These are phyloP conservation scores for Nyssa sinensis DNA, from an alignment of 148 eudicot species.

Conservation along the genomic window DNA sequence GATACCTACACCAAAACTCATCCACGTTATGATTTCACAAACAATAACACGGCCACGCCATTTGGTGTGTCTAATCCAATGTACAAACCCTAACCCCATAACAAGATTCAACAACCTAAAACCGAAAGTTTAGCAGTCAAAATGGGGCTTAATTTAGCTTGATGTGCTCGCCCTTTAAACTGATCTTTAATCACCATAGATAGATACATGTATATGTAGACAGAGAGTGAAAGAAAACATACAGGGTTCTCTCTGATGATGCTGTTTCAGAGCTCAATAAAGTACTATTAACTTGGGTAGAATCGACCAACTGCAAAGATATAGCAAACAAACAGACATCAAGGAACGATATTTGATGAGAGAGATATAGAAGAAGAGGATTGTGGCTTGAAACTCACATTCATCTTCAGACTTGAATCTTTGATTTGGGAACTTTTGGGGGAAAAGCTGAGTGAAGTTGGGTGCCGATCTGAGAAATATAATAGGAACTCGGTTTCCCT, in stretches of 20 bases:
- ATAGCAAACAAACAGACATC: background rate
- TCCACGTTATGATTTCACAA: background rate
- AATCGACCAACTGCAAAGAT: background rate
- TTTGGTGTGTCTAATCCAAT: too few species aligned
- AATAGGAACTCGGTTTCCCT: background rate
- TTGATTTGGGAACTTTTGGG: background rate
- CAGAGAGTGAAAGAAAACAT: background rate
- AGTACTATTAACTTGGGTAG: background rate
- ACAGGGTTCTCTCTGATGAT: background rate
- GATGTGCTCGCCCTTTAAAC: background rate
- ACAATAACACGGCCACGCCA: background rate
- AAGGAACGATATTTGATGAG: background rate
- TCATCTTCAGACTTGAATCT: background rate
- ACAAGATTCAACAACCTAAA: background rate
- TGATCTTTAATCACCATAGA: background rate
- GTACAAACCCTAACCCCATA: background rate
- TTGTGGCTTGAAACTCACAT: background rate
- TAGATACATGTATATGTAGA: background rate
- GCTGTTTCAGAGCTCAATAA: background rate
- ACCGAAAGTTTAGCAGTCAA: background rate
- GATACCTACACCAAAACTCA: constrained; percentile 45
- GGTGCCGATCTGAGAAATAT: background rate
- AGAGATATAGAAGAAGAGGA: background rate
- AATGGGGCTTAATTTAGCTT: background rate
- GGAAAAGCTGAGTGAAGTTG: background rate